Evolutionary conservation across 352 stramenopile species (phyloP), one percentile per base, ranked within the genome.

Genomic region (Phytophthora parvispora): DNA sequence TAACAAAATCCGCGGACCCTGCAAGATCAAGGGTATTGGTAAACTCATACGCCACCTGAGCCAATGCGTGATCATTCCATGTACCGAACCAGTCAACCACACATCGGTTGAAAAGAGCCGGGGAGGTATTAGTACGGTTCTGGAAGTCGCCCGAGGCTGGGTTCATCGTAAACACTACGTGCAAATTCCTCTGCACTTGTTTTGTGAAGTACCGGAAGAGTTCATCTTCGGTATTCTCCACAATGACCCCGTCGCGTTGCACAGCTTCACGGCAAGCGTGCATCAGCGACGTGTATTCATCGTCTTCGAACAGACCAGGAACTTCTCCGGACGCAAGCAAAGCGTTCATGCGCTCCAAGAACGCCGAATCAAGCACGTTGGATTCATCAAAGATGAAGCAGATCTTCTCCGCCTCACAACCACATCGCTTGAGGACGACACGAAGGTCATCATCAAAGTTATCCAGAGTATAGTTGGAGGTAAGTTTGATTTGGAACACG

Each of bases 111-210:
- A 99, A 99, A 5, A 99, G 83, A 61, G 99, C 98, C 7, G 99
- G 99, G 61, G 97, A 99, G 12, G 98, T 99, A 24, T 99, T 99
- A 58, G 97, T 99, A 61, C 98, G 93, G 56, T 91, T 95, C 69
- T 97, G 95, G 88, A 98, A 99, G 71, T 99, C 97, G 25, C 96
- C 97, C 8, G 96, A 97, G 38, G 97, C 98, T 51, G 99, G 98
- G 75, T 99, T 99, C 95, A 99, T 99, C 12, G 98, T 99, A 72
- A 99, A 99, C 16, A 99, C 98, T 16, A 99, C 98, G 82, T 99
- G 99, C 29, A 99, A 83, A 73, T 99, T 99, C 8, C 96, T 86
- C 74, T 99, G 98, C 9, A 99, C 98, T 77, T 99, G 92, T 27
- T 87, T 89, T 0, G 98, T 99, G 68, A 99, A 99, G 68, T 99